Evolutionary conservation across 495 filamentous ascomycete genomes (phyloP).

Genomic region (Tuber indicum): DNA sequence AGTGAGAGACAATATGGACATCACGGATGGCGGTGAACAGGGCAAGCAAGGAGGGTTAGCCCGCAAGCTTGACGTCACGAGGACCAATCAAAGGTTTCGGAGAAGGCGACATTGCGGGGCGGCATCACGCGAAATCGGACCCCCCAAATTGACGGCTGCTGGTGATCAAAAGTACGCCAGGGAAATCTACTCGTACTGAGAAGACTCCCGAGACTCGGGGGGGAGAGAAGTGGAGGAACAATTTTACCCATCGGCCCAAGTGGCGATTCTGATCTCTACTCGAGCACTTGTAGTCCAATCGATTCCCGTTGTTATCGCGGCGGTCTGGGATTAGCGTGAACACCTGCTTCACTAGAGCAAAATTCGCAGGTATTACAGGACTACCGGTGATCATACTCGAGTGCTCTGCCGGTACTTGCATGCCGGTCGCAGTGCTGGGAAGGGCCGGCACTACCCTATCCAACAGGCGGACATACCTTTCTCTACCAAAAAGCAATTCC

Average conservation of each 20-base stretch:
- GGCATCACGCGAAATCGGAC: background rate
- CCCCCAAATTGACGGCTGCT: background rate
- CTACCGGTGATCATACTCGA: background rate
- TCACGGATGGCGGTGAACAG: no score
- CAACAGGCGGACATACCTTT: no score
- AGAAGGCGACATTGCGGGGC: constrained; percentile 1
- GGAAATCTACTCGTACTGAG: background rate
- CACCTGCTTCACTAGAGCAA: background rate
- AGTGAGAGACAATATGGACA: no score
- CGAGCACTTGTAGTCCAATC: background rate
- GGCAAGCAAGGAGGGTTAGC: no score
- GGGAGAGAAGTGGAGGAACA: background rate
- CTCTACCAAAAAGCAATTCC: background rate
- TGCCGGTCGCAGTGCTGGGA: no score
- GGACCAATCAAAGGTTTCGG: background rate
- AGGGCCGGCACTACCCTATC: no score
- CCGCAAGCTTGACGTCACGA: background rate
- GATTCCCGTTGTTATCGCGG: background rate
- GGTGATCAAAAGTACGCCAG: background rate
- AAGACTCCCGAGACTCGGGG: background rate
- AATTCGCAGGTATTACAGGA: background rate
- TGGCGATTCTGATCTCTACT: background rate
- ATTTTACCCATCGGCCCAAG: background rate
- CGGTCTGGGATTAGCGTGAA: background rate
- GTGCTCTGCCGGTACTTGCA: no score